These are phyloP conservation scores for Melaleuca alternifolia DNA, from an alignment of 345 rosid genomes.

Conservation along the genomic window DNA sequence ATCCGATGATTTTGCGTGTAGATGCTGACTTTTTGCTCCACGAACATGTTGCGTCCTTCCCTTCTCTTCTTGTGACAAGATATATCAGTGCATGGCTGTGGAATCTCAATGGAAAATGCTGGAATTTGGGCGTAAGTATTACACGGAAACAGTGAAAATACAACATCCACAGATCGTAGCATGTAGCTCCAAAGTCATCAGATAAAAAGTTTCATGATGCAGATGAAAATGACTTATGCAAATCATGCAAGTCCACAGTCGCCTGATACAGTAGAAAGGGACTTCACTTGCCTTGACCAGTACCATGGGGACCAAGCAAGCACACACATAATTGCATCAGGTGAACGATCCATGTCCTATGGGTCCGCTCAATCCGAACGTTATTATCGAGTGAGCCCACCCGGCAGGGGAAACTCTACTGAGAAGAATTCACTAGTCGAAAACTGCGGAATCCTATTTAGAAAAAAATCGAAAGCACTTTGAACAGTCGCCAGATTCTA, in stretches of 20 bases:
- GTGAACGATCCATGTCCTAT: not conserved
- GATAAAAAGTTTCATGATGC: not conserved
- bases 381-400: not conserved
- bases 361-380: not conserved
- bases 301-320: not conserved
- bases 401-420: not conserved
- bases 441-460: not conserved
- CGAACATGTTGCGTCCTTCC: not conserved
- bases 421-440: not conserved
- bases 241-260: not conserved
- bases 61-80: not conserved
- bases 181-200: not conserved
- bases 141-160: not conserved
- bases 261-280: not conserved
- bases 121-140: not conserved
- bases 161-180: not conserved
- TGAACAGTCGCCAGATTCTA: not conserved
- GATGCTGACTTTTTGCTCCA: slow-evolving; percentile 13
- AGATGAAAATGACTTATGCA: not conserved
- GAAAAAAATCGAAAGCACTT: not conserved
- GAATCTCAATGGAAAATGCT: not conserved
- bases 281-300: not conserved
- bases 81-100: not conserved
- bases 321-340: not conserved
- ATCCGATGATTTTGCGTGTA: slow-evolving; percentile 23